Conservation (phyloP, 148 eudicot species). For the Rheum nobile region DNA sequence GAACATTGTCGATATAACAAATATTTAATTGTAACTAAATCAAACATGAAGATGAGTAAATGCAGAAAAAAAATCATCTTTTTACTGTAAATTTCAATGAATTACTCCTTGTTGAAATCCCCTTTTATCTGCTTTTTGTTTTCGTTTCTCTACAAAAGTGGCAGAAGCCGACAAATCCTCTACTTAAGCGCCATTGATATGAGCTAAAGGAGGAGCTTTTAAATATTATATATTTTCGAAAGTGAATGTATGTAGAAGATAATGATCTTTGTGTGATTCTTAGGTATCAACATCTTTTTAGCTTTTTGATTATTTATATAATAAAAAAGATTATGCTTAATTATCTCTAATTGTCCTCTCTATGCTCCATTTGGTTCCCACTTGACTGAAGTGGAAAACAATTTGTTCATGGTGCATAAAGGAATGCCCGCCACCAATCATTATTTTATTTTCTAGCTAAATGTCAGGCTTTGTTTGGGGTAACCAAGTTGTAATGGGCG, state of each 20-base stretch:
- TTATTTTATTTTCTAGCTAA: neutral
- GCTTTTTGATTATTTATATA: neutral
- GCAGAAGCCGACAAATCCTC: neutral
- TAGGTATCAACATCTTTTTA: neutral
- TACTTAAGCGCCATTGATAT: neutral
- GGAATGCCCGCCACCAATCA: neutral
- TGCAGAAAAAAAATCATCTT: no score
- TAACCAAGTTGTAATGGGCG: no score
- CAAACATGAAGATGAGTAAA: no score
- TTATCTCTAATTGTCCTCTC: neutral
- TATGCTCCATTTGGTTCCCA: neutral
- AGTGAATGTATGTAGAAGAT: neutral
- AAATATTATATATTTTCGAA: neutral
- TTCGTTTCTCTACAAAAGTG: neutral
- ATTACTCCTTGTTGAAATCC: neutral
- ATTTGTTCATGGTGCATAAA: neutral
- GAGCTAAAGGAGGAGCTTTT: neutral
- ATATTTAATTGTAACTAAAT: no score
- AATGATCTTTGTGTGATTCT: constrained; percentile 1
- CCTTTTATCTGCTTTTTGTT: neutral
- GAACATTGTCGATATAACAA: no score
- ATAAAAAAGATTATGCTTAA: neutral
- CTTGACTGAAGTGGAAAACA: neutral
- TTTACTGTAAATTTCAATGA: neutral
- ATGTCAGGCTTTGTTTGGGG: no score